Base-by-base conservation (phyloP, 495 filamentous ascomycete species). In the Neurospora sp. region DNA sequence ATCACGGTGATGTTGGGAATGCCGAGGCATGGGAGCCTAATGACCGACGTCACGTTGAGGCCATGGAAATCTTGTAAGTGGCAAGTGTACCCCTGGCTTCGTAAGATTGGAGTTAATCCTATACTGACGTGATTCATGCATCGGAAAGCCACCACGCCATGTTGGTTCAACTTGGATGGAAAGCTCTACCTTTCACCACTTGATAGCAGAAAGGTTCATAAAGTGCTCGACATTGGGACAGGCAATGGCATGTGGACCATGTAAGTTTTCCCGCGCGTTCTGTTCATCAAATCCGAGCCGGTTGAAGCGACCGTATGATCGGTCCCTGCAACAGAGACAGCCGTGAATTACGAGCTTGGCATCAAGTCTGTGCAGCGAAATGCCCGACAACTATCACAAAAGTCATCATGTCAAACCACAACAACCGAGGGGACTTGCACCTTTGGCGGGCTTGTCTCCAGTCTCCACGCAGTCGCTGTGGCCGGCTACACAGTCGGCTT, bases 101-200 rank as follows among this genome's bases (percentile, higher is more conserved):
- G 15, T 0, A 66, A 19, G 13, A 19, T 19, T 34, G 54, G 7
- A 34, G 3, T 34, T 66, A 7, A 34, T 3, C 48, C 0, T 34
- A 8, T 66, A 19, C 54, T 66, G 28, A 66, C 54, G 28, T 34
- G 7, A 1, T 10, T 9, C 54, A 19, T 66, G 6, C 15, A 36
- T 9, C 15, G 15, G 13, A 31, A 34, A 80, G 78, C 38, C 79
- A 80, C 66, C 79, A 80, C 73, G 74, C 77, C 75, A 70, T 80
- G 71, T 73, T 77, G 1, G 78, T 80, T 10, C 71, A 85, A 15
- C 81, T 88, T 88, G 5, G 86, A 85, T 34, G 88, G 89, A 2
- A 83, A 83, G 48, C 82, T 90, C 8, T 84, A 83, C 75, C 81
- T 89, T 11, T 85, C 90, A 0, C 90, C 90, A 7, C 76, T 91